phyloP scores from a whole-genome alignment of 208 protist species.

The Crithidia brevicula region DNA sequence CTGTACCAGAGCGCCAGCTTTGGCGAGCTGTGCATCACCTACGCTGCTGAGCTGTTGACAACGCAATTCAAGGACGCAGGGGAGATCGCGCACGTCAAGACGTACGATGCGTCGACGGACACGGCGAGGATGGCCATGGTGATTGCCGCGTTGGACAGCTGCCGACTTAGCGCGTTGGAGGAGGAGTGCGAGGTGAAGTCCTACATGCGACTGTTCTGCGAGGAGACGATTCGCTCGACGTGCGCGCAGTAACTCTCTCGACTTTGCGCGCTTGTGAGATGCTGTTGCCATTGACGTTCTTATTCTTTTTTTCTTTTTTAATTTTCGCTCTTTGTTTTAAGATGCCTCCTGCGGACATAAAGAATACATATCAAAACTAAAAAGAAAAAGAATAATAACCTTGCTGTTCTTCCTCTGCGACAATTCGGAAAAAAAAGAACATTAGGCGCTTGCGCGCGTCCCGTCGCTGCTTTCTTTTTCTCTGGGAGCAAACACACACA shows the following conservation, averaged over 20 bases:
- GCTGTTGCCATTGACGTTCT: no score
- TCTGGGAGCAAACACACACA: no score
- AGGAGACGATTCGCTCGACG: conserved; percentile 69
- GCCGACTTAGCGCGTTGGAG: conserved; percentile 56
- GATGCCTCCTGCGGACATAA: no score
- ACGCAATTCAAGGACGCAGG: conserved; percentile 25
- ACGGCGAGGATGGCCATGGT: conserved; percentile 61
- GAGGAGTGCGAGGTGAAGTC: conserved; percentile 66
- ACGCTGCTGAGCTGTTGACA: conserved; percentile 49
- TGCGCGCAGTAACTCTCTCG: conserved; percentile 52
- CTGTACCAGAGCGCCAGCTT: conserved; percentile 72
- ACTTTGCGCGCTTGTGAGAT: no score
- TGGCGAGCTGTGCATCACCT: conserved; percentile 64
- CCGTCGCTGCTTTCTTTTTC: no score
- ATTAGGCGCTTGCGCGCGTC: no score
- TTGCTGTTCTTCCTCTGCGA: no score
- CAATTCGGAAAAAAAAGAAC: no score
- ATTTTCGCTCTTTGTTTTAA: no score
- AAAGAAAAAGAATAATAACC: no score
- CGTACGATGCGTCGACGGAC: conserved; percentile 62
- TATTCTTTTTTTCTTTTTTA: no score
- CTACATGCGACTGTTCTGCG: conserved; percentile 77
- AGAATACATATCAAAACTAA: no score
- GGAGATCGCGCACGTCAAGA: conserved; percentile 47
- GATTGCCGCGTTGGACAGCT: conserved; percentile 58